Percentiles rank a stretch among this genome's conserved stretches.
Conservation (phyloP, 2,329 filamentous ascomycete genomes). For the Gaeumannomyces tritici region DNA sequence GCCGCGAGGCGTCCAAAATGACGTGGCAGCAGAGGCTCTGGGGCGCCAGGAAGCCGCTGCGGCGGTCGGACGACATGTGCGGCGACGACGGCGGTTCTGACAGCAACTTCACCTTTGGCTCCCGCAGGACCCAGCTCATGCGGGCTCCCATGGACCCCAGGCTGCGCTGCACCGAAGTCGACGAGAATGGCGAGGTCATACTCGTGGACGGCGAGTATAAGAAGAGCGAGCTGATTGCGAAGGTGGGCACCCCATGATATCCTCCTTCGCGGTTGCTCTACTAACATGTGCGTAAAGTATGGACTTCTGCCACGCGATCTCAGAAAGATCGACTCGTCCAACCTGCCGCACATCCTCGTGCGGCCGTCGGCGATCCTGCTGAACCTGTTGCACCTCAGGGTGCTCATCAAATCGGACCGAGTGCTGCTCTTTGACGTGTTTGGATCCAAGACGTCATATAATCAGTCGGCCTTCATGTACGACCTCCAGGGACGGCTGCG, state of each 20-base stretch:
- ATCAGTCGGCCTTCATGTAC: slow-evolving; percentile 96
- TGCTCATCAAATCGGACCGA: slow-evolving; percentile 88
- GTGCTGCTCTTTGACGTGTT: slow-evolving; percentile 93
- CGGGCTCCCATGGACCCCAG: slow-evolving; percentile 79
- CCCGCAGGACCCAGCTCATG: slow-evolving; percentile 58
- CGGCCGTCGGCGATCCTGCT: slow-evolving; percentile 88
- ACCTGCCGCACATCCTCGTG: slow-evolving; percentile 89
- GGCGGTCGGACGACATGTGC: slow-evolving; percentile 37
- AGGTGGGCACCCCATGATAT: slow-evolving; percentile 44
- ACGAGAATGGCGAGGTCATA: slow-evolving; percentile 84
- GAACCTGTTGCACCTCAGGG: slow-evolving; percentile 91
- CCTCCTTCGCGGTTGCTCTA: background rate
- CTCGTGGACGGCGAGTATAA: slow-evolving; percentile 93
- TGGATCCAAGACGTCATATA: slow-evolving; percentile 87
- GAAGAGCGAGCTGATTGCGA: slow-evolving; percentile 94
- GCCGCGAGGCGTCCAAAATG: slow-evolving; percentile 14
- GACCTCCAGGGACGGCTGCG: slow-evolving; percentile 88
- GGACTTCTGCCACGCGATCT: slow-evolving; percentile 88
- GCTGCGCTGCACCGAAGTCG: slow-evolving; percentile 88
- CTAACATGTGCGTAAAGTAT: slow-evolving; percentile 38
- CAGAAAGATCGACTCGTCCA: slow-evolving; percentile 94
- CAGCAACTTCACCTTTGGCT: slow-evolving; percentile 54
- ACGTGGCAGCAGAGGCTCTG: slow-evolving; percentile 41
- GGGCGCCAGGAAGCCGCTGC: slow-evolving; percentile 21
- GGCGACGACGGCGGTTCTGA: slow-evolving; percentile 14